Evolutionary conservation across 1,284 basidiomycete genomes (phyloP).

Genomic region (Ganoderma sp.): DNA sequence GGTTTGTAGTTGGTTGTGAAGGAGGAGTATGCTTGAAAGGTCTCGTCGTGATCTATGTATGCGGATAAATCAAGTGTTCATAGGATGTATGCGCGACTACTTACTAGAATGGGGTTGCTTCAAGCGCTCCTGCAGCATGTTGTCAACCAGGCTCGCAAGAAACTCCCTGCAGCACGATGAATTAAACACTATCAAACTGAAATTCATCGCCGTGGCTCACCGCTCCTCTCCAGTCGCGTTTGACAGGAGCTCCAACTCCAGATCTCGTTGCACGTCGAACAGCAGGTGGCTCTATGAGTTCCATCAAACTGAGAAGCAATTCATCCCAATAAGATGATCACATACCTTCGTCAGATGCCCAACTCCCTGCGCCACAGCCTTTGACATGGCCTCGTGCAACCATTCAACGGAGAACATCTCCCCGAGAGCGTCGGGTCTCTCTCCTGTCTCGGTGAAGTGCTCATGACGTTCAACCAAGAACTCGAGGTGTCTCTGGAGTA

Average conservation of each 20-base stretch:
- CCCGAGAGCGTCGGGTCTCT: conserved; percentile 54
- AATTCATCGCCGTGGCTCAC: conserved; percentile 42
- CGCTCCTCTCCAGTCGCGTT: conserved; percentile 50
- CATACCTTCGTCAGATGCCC: conserved; percentile 66
- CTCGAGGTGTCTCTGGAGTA: conserved; percentile 72
- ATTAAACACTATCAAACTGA: not conserved
- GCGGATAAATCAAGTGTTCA: not conserved
- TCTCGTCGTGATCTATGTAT: conserved; percentile 69
- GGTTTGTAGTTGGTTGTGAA: conserved; percentile 82
- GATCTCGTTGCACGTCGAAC: conserved; percentile 77
- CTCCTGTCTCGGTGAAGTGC: conserved; percentile 50
- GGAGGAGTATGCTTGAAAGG: conserved; percentile 83
- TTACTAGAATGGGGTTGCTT: conserved; percentile 73
- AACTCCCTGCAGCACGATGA: conserved; percentile 39
- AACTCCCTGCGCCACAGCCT: conserved; percentile 63
- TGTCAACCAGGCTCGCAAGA: conserved; percentile 54
- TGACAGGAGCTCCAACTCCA: conserved; percentile 73
- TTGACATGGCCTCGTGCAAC: conserved; percentile 59
- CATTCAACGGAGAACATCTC: conserved; percentile 64
- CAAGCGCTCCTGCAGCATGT: conserved; percentile 61
- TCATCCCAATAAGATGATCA: not conserved
- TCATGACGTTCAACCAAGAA: conserved; percentile 66
- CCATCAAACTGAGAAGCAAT: not conserved
- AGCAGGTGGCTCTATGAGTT: conserved; percentile 66
- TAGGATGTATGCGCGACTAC: conserved; percentile 26